Evolutionary conservation across 345 rosid species (phyloP), one percentile per base, ranked within the genome.

Genomic region (Luvunga scandens): DNA sequence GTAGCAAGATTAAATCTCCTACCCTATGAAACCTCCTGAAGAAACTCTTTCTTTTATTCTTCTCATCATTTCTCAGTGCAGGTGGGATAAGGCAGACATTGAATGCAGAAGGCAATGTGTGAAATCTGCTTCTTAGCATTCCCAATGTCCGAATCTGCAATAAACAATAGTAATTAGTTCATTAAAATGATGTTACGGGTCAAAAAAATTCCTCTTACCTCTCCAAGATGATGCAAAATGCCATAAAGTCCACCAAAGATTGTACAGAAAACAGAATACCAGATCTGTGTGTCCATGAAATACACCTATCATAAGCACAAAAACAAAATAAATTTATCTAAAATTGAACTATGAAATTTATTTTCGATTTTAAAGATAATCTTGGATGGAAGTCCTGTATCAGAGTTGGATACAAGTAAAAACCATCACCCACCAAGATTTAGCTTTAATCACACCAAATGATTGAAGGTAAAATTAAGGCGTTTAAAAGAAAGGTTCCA

Each of bases 231-330:
- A 86, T 95, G 92, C 79, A 95, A 84, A 85, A 95, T 93, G 79
- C 99, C 99, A 80, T 93, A 93, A 80, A 95, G 80, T 78, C 99
- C 99, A 75, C 99, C 98, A 75, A 88, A 91, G 48, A 95, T 85
- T 9, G 96, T 86, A 79, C 97, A 92, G 85, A 88, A 95, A 74
- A 95, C 99, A 81, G 98, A 95, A 89, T 95, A 95, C 99, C 99
- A 95, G 27, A 95, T 95, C 79, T 95, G 99, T 30, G 97, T 87
- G 82, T 95, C 99, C 99, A 95, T 95, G 82, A 95, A 95, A 83
- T 95, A 95, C 75, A 95, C 99, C 98, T 95, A 75, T 55, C 42
- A 77, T 60, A 66, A 67, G 22, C 50, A 50, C 48, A 65, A 69
- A 65, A 28, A 78, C 72, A 56, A 78, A 84, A 66, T 30, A 30